Conservation (phyloP, 2,329 filamentous ascomycete species). For the Claviceps spartinae region DNA sequence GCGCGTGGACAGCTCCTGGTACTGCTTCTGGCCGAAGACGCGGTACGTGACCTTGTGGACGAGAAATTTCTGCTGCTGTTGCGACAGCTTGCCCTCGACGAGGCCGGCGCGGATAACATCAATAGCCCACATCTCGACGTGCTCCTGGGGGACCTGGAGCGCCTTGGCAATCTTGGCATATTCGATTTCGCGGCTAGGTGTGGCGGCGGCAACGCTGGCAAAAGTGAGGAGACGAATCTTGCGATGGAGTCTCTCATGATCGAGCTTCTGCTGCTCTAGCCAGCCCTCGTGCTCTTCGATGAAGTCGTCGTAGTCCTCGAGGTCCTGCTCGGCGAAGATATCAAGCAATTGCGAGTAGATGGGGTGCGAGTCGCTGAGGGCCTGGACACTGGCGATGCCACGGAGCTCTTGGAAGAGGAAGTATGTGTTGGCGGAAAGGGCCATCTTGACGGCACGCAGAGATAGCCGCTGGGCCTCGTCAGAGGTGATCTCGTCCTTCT, state of each 20-base stretch:
- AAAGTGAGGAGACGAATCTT: slow-evolving; percentile 96
- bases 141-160: slow-evolving; percentile 66
- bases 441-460: slow-evolving; percentile 40
- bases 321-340: slow-evolving; percentile 84
- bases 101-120: slow-evolving; percentile 93
- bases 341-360: slow-evolving; percentile 86
- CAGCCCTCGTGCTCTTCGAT: slow-evolving; percentile 80
- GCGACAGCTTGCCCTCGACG: slow-evolving; percentile 90
- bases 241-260: slow-evolving; percentile 64
- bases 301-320: slow-evolving; percentile 94
- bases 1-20: slow-evolving; percentile 82
- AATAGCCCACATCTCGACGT: slow-evolving; percentile 98
- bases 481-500: slow-evolving; percentile 40
- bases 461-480: slow-evolving; percentile 48
- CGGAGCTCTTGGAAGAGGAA: slow-evolving; percentile 73
- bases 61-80: slow-evolving; percentile 83
- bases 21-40: slow-evolving; percentile 96
- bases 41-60: slow-evolving; percentile 94
- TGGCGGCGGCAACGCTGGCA: slow-evolving; percentile 72
- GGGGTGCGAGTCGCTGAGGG: slow-evolving; percentile 70
- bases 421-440: slow-evolving; percentile 38
- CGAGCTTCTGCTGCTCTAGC: slow-evolving; percentile 60
- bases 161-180: slow-evolving; percentile 76
- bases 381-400: slow-evolving; percentile 70
- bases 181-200: slow-evolving; percentile 72